phyloP scores from a whole-genome alignment of 176 grass and related monocot species.

The Eremochloa ophiuroides region DNA sequence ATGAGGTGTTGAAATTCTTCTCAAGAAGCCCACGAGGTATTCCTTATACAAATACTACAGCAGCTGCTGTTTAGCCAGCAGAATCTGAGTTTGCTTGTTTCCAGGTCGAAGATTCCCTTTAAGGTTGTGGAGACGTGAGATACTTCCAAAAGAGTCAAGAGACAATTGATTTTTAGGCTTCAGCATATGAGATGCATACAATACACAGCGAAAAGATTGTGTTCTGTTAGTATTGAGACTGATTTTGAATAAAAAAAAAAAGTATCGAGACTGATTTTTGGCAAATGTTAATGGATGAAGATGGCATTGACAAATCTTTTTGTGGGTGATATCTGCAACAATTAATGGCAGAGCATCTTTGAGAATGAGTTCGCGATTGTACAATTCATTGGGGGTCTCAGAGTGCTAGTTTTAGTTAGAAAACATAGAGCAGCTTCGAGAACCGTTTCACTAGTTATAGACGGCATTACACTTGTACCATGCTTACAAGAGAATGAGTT shows the following conservation, averaged over 20 bases:
- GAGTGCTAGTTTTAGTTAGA: conserved; percentile 5
- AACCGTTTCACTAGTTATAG: neutral
- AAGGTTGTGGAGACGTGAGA: conserved; percentile 43
- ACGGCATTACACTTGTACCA: neutral
- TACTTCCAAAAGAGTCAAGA: conserved; percentile 50
- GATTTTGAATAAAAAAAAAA: no score
- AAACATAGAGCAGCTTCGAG: neutral
- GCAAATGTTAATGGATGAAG: conserved; percentile 19
- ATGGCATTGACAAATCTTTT: conserved; percentile 7
- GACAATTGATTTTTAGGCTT: conserved; percentile 35
- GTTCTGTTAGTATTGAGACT: neutral
- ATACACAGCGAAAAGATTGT: neutral
- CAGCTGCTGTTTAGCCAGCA: neutral
- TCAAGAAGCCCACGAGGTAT: conserved; percentile 64
- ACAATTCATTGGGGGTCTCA: neutral
- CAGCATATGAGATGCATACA: neutral
- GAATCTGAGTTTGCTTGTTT: conserved; percentile 12
- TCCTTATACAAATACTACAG: neutral
- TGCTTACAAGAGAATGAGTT: neutral
- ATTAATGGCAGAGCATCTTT: neutral
- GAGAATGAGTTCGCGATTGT: neutral
- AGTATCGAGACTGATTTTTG: no score
- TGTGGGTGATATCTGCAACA: neutral
- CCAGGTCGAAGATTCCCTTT: conserved; percentile 20
- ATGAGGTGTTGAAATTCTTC: conserved; percentile 68